Percentiles rank a stretch among this genome's conserved stretches.
Conservation (phyloP, 306 rosid species). For the Begonia loranthoides region DNA sequence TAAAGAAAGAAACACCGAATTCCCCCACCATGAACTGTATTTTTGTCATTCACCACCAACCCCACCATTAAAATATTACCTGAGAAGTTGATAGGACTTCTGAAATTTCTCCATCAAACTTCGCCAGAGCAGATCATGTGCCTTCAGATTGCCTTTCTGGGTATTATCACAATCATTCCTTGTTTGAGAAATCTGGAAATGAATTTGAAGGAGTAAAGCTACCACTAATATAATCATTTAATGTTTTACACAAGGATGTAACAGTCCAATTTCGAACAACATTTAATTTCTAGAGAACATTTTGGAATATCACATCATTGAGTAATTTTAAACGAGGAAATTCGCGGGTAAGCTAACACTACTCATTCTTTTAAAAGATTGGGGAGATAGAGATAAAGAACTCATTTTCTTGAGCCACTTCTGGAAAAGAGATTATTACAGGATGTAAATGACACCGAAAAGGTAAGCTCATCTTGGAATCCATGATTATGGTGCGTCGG, state of each 20-base stretch:
- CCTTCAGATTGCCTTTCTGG: constrained; percentile 18
- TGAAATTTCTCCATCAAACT: constrained; percentile 24
- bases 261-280: too few species aligned
- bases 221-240: constrained; percentile 7
- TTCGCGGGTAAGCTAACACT: not conserved
- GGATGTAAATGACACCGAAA: constrained; percentile 7
- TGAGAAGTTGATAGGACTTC: constrained; percentile 28
- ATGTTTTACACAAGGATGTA: too few species aligned
- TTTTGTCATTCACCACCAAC: constrained; percentile 40
- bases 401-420: not conserved
- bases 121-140: constrained; percentile 27
- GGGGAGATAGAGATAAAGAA: constrained; percentile 7
- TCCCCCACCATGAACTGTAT: constrained; percentile 29
- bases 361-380: not conserved
- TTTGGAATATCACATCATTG: too few species aligned
- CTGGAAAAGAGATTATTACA: constrained; percentile 2
- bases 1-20: constrained; percentile 13
- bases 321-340: not conserved
- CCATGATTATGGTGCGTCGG: constrained; percentile 45
- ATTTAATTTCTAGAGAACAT: too few species aligned
- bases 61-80: constrained; percentile 39
- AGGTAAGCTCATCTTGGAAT: constrained; percentile 8
- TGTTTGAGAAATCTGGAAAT: constrained; percentile 23
- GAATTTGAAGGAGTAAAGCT: constrained; percentile 9
- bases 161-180: constrained; percentile 18